These are phyloP conservation scores for Penicillium hesseltinei DNA, from an alignment of 2,329 filamentous ascomycete genomes.

Conservation along the genomic window DNA sequence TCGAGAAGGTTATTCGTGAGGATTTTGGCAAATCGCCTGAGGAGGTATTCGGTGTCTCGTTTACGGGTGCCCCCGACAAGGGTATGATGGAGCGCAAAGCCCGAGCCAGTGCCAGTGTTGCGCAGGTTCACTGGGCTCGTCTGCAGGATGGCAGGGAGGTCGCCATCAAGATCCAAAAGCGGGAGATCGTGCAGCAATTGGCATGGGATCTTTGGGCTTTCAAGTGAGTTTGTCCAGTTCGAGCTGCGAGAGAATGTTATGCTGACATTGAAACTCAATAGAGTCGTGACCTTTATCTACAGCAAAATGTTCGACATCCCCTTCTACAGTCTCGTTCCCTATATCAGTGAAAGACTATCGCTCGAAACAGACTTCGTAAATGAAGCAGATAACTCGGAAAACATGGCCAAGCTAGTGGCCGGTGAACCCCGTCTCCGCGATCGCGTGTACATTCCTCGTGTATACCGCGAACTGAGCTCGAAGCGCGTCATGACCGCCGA, in stretches of 20 bases:
- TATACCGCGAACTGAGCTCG: slow-evolving; percentile 79
- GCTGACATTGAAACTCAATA: slow-evolving; percentile 35
- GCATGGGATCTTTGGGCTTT: slow-evolving; percentile 96
- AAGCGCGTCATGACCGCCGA: slow-evolving; percentile 88
- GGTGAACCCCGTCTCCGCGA: slow-evolving; percentile 72
- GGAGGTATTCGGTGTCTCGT: slow-evolving; percentile 89
- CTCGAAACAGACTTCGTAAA: slow-evolving; percentile 94
- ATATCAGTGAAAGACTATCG: slow-evolving; percentile 85
- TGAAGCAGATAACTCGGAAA: slow-evolving; percentile 83
- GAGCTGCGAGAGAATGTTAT: not conserved
- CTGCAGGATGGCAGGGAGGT: slow-evolving; percentile 85
- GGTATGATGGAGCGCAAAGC: slow-evolving; percentile 70
- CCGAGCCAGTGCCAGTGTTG: slow-evolving; percentile 80
- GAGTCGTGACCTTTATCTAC: slow-evolving; percentile 77
- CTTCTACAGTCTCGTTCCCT: slow-evolving; percentile 84
- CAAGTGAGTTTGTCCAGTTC: slow-evolving; percentile 57
- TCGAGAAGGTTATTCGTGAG: slow-evolving; percentile 79
- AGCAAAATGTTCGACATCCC: slow-evolving; percentile 90
- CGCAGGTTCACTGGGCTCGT: slow-evolving; percentile 93
- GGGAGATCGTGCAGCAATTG: slow-evolving; percentile 86
- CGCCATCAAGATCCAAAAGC: slow-evolving; percentile 94
- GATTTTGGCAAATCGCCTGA: slow-evolving; percentile 84
- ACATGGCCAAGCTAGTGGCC: slow-evolving; percentile 74
- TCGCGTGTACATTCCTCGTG: slow-evolving; percentile 82
- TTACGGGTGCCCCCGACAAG: slow-evolving; percentile 62